Base-by-base conservation (phyloP, 139 green algal species). In the Chlamydomonas schloesseri region DNA sequence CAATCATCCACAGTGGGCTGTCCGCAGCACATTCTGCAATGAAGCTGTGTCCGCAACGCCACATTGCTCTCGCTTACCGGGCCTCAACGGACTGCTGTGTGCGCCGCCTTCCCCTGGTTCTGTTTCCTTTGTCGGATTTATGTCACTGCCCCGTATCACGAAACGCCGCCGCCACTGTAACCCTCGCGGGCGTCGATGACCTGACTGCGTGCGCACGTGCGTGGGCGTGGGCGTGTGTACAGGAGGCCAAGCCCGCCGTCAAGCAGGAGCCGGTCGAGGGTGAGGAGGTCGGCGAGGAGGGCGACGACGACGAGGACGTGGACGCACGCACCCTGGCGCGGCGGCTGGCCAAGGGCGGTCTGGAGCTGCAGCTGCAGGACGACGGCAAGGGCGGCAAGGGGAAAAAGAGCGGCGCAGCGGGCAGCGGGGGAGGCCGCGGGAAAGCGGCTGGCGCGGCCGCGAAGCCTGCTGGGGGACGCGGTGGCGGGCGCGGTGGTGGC, bases 241-340 rank as follows among this genome's bases (percentile, higher is more conserved):
- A 75, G 76, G 33, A 71, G 24, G 76, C 20, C 58, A 71, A 57
- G 55, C 55, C 57, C 10, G 34, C 20, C 10, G 14, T 18, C 3
- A 73, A 71, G 62, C 17, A 14, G 70, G 31, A 14, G 15, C 46
- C 31, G 24, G 53, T 0, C 15, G 33, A 46, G 31, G 70, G 81
- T 15, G n/a, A 71, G 72, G 47, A 81, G 70, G 68, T 6, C 36
- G 29, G 8, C 17, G 73, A 65, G 29, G 85, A 84, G 60, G 91
- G 83, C 75, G 87, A 89, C 24, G 90, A 96, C 29, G 88, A 93
- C n/a, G 90, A 94, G 6, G 91, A 93, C 55, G 83, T 92, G 50
- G 90, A 94, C n/a, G 87, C 90, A 36, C 89, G 83, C 50, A 88
- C 79, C n/a, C 57, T 91, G 34, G 86, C 78, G 26, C 76, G 71